Conservation (phyloP, 169 alveolate species). For the Plasmodium coatneyi region DNA sequence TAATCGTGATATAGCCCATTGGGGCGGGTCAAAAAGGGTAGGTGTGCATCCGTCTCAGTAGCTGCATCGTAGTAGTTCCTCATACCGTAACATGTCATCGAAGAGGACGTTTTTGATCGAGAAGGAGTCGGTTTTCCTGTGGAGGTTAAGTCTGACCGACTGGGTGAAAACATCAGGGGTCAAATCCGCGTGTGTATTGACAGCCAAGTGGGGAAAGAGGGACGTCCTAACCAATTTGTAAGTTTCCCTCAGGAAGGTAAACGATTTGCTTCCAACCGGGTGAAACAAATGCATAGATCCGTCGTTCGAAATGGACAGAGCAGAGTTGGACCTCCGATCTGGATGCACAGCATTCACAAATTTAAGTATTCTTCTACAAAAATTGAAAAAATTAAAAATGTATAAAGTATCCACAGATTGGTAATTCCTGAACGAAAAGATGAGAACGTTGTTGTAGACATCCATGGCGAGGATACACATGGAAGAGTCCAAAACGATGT, state of each 20-base stretch:
- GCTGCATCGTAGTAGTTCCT: background rate
- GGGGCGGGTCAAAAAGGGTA: background rate
- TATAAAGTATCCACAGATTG: conserved; percentile 38
- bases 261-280: conserved; percentile 3
- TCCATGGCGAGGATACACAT: conserved; percentile 65
- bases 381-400: conserved; percentile 28
- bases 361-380: conserved; percentile 56
- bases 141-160: conserved; percentile 13
- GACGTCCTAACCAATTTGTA: conserved; percentile 13
- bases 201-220: conserved; percentile 45
- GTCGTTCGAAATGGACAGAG: conserved; percentile 50
- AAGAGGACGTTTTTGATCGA: conserved; percentile 8
- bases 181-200: conserved; percentile 15
- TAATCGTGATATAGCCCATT: background rate
- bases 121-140: conserved; percentile 9
- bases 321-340: conserved; percentile 33
- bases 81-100: conserved; percentile 35
- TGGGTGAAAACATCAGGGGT: conserved; percentile 48
- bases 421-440: conserved; percentile 7
- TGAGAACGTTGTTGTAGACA: conserved; percentile 24
- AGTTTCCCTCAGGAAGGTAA: conserved; percentile 15
- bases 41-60: background rate
- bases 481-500: conserved; percentile 4
- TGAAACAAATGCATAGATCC: conserved; percentile 24
- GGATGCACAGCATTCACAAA: conserved; percentile 23